Evolutionary conservation across 257 asterid species (phyloP).

Genomic region (Thymus quinquecostatus): DNA sequence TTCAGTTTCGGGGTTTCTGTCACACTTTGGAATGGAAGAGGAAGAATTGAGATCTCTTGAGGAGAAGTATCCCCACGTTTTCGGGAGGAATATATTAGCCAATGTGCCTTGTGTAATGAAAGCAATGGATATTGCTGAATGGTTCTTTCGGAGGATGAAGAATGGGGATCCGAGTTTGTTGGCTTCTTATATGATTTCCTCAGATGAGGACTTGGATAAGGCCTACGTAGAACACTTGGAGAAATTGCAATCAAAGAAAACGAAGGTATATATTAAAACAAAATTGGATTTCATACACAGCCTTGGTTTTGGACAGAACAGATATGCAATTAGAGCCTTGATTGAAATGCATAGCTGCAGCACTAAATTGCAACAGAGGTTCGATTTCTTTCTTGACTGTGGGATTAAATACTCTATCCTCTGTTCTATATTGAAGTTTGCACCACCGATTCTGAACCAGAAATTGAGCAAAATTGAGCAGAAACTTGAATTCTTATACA

Average conservation of each 20-base stretch:
- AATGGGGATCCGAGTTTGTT: too few relatives aligned
- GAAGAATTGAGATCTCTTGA: too few relatives aligned
- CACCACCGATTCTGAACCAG: constrained; percentile 59
- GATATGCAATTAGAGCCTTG: constrained; percentile 48
- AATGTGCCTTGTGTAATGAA: too few relatives aligned
- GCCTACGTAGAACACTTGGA: constrained; percentile 38
- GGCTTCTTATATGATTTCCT: too few relatives aligned
- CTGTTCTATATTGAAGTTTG: constrained; percentile 43
- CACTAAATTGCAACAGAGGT: constrained; percentile 52
- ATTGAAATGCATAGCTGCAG: constrained; percentile 39
- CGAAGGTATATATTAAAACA: constrained; percentile 26
- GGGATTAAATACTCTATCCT: constrained; percentile 60
- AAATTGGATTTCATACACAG: constrained; percentile 60
- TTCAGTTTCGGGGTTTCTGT: too few relatives aligned
- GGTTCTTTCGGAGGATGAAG: too few relatives aligned
- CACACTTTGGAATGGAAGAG: too few relatives aligned
- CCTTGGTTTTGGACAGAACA: constrained; percentile 69
- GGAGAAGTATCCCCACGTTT: too few relatives aligned
- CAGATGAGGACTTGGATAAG: constrained; percentile 31
- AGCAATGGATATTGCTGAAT: too few relatives aligned
- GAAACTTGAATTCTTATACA: constrained; percentile 54
- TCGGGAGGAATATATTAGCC: too few relatives aligned
- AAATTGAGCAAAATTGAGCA: constrained; percentile 40
- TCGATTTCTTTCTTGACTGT: constrained; percentile 49
- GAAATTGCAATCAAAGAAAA: constrained; percentile 44